phyloP scores from a whole-genome alignment of 192 early-diverging fungal genomes.

The Chytriomyces hyalinus region DNA sequence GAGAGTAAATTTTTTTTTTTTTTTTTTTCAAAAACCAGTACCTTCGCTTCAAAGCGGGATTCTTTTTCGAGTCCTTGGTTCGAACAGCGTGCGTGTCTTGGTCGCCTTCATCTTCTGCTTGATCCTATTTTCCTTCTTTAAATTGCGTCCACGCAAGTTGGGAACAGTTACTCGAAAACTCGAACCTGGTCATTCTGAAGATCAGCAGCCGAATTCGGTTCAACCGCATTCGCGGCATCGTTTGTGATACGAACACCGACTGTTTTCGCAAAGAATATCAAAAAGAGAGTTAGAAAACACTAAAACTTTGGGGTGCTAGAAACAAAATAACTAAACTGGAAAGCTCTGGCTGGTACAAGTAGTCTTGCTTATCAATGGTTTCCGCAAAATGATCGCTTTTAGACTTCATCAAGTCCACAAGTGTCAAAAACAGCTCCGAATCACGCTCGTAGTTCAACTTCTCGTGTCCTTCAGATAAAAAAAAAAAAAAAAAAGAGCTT shows the following conservation, averaged over 20 bases:
- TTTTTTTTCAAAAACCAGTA: not conserved
- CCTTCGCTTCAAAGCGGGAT: not conserved
- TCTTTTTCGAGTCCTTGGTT: not conserved
- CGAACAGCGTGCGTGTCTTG: not conserved
- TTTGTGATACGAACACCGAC: not conserved
- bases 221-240: conserved; percentile 2
- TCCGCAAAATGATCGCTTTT: conserved; percentile 51
- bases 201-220: not conserved
- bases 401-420: conserved; percentile 54
- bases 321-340: conserved; percentile 4
- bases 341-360: conserved; percentile 50
- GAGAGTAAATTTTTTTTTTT: no score
- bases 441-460: conserved; percentile 62
- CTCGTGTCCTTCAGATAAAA: conserved; percentile 46
- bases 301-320: conserved; percentile 10
- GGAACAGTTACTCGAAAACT: no score
- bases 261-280: not conserved
- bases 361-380: conserved; percentile 62
- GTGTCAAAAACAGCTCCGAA: conserved; percentile 50
- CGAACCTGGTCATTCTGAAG: no score
- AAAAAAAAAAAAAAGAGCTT: not conserved
- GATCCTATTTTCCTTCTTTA: not conserved
- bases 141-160: not conserved
- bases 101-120: not conserved
- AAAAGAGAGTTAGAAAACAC: not conserved